These are phyloP conservation scores for Carex cristatella DNA, from an alignment of 176 grass and related monocot genomes.

Conservation along the genomic window DNA sequence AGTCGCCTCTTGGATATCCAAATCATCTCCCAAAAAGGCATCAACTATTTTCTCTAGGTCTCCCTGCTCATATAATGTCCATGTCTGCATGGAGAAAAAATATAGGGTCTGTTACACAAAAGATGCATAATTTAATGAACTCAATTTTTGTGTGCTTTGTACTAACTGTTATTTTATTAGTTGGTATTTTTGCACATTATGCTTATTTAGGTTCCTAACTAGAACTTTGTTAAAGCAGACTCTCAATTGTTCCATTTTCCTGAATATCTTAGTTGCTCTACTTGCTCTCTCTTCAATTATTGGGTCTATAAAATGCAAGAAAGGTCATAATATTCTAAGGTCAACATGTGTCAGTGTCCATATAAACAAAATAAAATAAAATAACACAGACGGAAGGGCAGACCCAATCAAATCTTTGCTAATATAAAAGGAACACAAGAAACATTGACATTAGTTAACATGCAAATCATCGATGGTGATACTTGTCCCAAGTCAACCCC, in stretches of 20 bases:
- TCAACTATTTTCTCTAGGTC: constrained; percentile 57
- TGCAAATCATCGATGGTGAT: background rate
- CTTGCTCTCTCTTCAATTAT: background rate
- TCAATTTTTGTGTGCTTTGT: background rate
- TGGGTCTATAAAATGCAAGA: background rate
- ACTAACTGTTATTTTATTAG: background rate
- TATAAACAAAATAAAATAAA: background rate
- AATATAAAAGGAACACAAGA: background rate
- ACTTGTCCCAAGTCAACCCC: background rate
- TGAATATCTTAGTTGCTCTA: background rate
- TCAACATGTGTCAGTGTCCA: background rate
- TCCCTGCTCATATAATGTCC: constrained; percentile 46
- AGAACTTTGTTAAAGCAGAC: background rate
- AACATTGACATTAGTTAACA: background rate
- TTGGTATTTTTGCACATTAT: background rate
- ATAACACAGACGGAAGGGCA: background rate
- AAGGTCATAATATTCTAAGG: background rate
- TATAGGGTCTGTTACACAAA: background rate
- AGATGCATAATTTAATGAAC: background rate
- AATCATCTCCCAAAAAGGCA: constrained; percentile 47
- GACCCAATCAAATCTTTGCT: background rate
- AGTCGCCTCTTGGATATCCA: constrained; percentile 55
- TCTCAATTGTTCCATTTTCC: background rate
- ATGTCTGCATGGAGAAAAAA: constrained; percentile 46
- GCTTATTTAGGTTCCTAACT: background rate